Percentiles rank a stretch among this genome's conserved stretches.
Evolutionary conservation across 2,329 filamentous ascomycete species (phyloP).

Genomic region (Penicillium sp.): DNA sequence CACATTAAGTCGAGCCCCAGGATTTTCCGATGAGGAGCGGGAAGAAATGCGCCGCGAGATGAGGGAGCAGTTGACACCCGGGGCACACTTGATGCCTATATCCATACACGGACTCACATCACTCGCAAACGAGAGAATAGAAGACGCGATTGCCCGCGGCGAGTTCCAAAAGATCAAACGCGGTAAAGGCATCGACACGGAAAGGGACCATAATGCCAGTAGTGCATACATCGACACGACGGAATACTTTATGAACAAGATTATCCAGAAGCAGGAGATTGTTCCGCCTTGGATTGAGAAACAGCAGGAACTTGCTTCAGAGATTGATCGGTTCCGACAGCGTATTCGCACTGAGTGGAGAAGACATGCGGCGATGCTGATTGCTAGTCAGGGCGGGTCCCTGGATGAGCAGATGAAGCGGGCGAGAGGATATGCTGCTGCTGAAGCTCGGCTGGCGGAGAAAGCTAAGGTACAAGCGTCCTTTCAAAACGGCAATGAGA

Average conservation of each 20-base stretch:
- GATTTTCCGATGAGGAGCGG: conserved; percentile 65
- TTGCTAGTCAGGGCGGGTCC: conserved; percentile 70
- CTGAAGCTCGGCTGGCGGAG: conserved; percentile 54
- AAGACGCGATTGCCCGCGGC: conserved; percentile 85
- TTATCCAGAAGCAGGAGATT: conserved; percentile 93
- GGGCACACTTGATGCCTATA: conserved; percentile 67
- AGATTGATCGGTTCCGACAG: conserved; percentile 64
- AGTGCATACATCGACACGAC: conserved; percentile 94
- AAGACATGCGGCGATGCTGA: conserved; percentile 72
- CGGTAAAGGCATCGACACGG: conserved; percentile 64
- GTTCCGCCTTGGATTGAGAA: conserved; percentile 99
- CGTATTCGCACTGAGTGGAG: conserved; percentile 79
- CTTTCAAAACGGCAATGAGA: conserved; percentile 14
- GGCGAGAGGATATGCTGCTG: conserved; percentile 69
- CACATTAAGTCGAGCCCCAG: conserved; percentile 49
- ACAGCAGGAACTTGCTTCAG: conserved; percentile 78
- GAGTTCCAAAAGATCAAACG: conserved; percentile 82
- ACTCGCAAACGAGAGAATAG: conserved; percentile 85
- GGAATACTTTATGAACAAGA: conserved; percentile 97
- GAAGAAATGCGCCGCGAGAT: conserved; percentile 68
- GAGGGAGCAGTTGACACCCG: conserved; percentile 72
- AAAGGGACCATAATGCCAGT: conserved; percentile 74
- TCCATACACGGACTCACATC: conserved; percentile 73
- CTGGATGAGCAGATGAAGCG: conserved; percentile 66
- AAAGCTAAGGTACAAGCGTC: conserved; percentile 25